A percentile compares a stretch with the other conserved stretches of the same genome.
phyloP scores from a whole-genome alignment of 768 basidiomycete species.

The Termitomyces bulborhizus region DNA sequence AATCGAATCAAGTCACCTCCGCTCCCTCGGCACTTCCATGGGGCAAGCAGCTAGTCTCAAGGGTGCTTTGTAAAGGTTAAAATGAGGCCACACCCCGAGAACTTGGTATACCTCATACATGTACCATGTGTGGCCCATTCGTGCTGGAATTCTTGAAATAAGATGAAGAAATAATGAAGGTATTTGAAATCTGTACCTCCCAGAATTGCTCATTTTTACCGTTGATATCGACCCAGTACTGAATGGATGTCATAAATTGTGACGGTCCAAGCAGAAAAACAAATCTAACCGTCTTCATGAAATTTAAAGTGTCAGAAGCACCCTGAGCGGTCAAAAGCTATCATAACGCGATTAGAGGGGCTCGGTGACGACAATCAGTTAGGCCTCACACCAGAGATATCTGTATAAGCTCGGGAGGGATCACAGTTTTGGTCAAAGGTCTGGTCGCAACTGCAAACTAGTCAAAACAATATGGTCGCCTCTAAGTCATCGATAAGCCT shows the following conservation, averaged over 20 bases:
- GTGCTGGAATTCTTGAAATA: conserved; percentile 34
- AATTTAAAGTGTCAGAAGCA: conserved; percentile 50
- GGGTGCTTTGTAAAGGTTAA: conserved; percentile 39
- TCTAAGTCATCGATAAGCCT: not conserved
- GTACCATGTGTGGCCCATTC: conserved; percentile 72
- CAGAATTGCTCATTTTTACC: conserved; percentile 61
- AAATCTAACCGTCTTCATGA: conserved; percentile 40
- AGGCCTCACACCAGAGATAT: conserved; percentile 22
- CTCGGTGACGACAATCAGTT: not conserved
- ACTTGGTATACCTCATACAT: conserved; percentile 32
- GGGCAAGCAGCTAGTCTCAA: conserved; percentile 53
- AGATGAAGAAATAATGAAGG: not conserved
- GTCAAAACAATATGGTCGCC: not conserved
- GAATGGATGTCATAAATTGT: not conserved
- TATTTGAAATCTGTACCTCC: conserved; percentile 37
- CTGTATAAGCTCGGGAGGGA: conserved; percentile 29
- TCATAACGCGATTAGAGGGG: conserved; percentile 18
- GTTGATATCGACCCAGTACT: conserved; percentile 59
- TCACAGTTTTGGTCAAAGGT: conserved; percentile 31
- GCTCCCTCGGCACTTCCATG: conserved; percentile 51
- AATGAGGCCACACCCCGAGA: not conserved
- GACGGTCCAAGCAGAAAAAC: not conserved
- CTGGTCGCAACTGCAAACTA: conserved; percentile 43
- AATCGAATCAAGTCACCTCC: conserved; percentile 34
- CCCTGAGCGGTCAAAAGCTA: conserved; percentile 56